Evolutionary conservation across 202 grass and related monocot genomes (phyloP), one percentile per base, ranked within the genome.

Genomic region (Miscanthus sacchariflorus): DNA sequence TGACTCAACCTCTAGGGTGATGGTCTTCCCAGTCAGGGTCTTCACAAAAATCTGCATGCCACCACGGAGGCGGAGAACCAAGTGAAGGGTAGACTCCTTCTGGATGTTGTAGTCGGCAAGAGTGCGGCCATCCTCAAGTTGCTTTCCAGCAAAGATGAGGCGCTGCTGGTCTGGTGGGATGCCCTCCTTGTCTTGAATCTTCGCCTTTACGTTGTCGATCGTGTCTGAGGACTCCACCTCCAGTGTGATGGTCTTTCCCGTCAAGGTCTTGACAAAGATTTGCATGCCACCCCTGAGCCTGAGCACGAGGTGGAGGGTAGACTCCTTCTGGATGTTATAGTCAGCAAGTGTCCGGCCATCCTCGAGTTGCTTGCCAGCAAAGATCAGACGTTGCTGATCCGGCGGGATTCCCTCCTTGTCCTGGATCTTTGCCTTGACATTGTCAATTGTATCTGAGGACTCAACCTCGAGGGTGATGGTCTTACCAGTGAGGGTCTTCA

Each of bases 1-100:
- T 0, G 58, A 63, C 58, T 63, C 58, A 9, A 63, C 58, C 58
- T 63, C 58, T 0, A 63, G 19, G 21, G 58, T 63, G 58, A 63
- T 63, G 58, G 58, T 63, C 58, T 63, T 63, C 1, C 58, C 58
- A 24, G 58, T 63, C 0, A 63, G 58, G 19, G 58, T 63, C 58
- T 63, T 70, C 68, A 70, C 68, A 40, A 70, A 70, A 0, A 70
- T 39, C 35, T 70, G 35, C 68, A 70, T 70, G 13, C 68, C 68
- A 70, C 68, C 68, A 70, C 68, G 68, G 30, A 70, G 68, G 8
- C 68, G 33, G 15, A 70, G 17, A 2, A 70, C 68, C 17, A 70
- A 35, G 33, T 70, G 68, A 2, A 70, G 13, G 33, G 68, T 70
- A 15, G 68, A 70, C 14, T 70, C 33, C 33, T 70, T 39, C 6